Evolutionary conservation across 2,329 filamentous ascomycete species (phyloP).

Genomic region (Coniochaeta prunicola): DNA sequence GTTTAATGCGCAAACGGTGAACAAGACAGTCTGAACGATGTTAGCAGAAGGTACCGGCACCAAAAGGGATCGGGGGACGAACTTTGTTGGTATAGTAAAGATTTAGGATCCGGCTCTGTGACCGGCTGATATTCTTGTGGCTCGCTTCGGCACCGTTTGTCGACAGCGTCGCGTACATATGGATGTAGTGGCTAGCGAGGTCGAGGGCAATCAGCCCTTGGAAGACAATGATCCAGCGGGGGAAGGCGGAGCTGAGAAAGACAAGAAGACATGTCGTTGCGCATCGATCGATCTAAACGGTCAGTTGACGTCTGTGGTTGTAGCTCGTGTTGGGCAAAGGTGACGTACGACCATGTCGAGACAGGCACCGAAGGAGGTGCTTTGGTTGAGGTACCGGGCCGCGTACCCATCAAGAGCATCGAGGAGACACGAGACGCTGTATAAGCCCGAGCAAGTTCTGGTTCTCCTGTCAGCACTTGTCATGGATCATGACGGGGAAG

Average conservation of each 20-base stretch:
- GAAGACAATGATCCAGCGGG: slow-evolving; percentile 89
- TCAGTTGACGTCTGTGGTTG: not conserved
- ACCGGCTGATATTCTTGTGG: slow-evolving; percentile 92
- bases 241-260: slow-evolving; percentile 90
- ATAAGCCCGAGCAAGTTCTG: slow-evolving; percentile 75
- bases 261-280: slow-evolving; percentile 83
- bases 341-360: slow-evolving; percentile 77
- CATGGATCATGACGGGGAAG: not conserved
- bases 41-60: not conserved
- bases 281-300: not conserved
- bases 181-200: slow-evolving; percentile 94
- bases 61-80: slow-evolving; percentile 18
- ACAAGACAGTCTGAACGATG: slow-evolving; percentile 69
- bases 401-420: slow-evolving; percentile 93
- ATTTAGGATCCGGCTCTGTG: slow-evolving; percentile 81
- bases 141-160: slow-evolving; percentile 75
- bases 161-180: slow-evolving; percentile 93
- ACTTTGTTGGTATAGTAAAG: slow-evolving; percentile 98
- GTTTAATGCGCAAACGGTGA: slow-evolving; percentile 83
- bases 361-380: slow-evolving; percentile 91
- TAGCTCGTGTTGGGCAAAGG: not conserved
- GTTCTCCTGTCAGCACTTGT: not conserved
- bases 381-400: slow-evolving; percentile 83
- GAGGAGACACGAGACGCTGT: slow-evolving; percentile 89
- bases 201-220: slow-evolving; percentile 89